Conservation (phyloP, 2,329 filamentous ascomycete species). For the Macrophomina pseudophaseolina region DNA sequence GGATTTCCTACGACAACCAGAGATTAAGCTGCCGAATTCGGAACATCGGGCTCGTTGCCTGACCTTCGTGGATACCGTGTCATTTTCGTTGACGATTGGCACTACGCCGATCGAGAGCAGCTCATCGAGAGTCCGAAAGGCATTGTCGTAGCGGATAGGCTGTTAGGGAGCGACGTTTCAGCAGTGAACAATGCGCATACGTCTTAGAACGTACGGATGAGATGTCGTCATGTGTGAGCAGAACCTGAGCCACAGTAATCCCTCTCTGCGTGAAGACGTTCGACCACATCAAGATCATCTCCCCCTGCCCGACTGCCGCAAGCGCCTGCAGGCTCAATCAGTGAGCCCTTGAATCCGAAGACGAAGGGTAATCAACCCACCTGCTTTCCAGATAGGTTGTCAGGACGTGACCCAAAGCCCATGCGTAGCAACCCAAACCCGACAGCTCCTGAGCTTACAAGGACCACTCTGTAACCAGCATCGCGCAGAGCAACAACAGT, state of each 20-base stretch:
- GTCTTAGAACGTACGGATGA: constrained; percentile 2
- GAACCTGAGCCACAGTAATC: constrained; percentile 2
- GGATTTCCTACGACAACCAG: neutral
- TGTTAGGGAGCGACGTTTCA: neutral
- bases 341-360: neutral
- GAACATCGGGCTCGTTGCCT: neutral
- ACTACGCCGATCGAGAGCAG: constrained; percentile 1
- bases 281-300: constrained; percentile 11
- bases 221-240: constrained; percentile 11
- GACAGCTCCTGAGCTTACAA: constrained; percentile 8
- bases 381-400: constrained; percentile 9
- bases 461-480: neutral
- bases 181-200: neutral
- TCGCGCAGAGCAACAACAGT: neutral
- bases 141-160: neutral
- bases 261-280: constrained; percentile 5
- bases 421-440: constrained; percentile 1
- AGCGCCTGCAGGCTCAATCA: neutral
- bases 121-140: constrained; percentile 3
- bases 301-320: neutral
- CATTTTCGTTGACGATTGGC: constrained; percentile 4
- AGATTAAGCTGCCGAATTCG: neutral
- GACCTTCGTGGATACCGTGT: neutral
- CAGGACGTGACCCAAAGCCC: constrained; percentile 8
- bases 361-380: neutral